phyloP scores from a whole-genome alignment of 257 asterid species.

The Fraxinus anomala region DNA sequence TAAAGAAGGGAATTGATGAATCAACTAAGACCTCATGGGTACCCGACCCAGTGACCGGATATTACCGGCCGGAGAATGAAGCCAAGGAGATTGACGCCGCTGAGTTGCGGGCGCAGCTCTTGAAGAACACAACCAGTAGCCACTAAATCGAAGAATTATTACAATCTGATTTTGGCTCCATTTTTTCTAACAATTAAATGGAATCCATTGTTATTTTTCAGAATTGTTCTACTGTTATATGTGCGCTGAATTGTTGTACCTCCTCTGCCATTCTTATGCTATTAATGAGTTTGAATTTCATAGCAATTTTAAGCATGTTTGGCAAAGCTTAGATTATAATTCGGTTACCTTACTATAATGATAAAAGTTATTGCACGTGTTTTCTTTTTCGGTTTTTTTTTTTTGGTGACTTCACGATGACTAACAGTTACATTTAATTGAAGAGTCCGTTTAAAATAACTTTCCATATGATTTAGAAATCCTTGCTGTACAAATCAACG shows the following conservation, averaged over 20 bases:
- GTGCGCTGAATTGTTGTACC: neutral
- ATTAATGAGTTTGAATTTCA: no score
- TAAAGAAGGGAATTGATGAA: constrained; percentile 49
- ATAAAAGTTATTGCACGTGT: no score
- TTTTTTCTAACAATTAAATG: neutral
- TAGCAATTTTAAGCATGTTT: no score
- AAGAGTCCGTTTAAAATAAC: no score
- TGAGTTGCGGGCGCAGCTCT: constrained; percentile 50
- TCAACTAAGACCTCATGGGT: constrained; percentile 62
- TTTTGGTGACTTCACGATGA: no score
- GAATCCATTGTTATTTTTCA: neutral
- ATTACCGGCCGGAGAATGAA: constrained; percentile 67
- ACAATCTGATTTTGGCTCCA: neutral
- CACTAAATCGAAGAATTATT: neutral
- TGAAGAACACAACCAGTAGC: constrained; percentile 38
- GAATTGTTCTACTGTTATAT: neutral
- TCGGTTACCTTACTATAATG: no score
- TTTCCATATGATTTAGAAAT: no score
- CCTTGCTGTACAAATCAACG: no score
- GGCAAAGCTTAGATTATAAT: no score
- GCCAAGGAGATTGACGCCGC: constrained; percentile 62
- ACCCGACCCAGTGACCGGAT: constrained; percentile 82
- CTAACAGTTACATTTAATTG: no score
- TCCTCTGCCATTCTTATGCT: no score
- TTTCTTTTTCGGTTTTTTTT: no score